Conservation (phyloP, 139 green algal genomes). For the Raphidocelis subcapitata region DNA sequence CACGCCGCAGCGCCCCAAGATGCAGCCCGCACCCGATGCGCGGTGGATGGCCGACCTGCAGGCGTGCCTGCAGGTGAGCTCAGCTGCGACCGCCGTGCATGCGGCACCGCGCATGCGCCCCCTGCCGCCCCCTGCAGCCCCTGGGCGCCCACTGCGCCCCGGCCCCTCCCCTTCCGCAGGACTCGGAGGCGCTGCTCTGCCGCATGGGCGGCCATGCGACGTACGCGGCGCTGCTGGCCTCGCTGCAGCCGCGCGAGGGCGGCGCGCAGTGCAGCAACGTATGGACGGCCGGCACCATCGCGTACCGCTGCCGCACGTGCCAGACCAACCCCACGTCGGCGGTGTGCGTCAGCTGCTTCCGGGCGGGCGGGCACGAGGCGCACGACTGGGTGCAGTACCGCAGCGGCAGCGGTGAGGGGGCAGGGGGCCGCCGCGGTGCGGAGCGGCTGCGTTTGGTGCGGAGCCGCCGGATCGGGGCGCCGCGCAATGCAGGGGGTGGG, state of each 20-base stretch:
- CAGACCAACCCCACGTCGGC: constrained; percentile 44
- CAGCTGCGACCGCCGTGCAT: too few species aligned
- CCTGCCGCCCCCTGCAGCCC: too few species aligned
- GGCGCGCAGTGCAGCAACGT: constrained; percentile 42
- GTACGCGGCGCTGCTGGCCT: neutral
- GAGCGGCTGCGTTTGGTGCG: neutral
- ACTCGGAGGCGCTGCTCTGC: too few species aligned
- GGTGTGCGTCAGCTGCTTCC: constrained; percentile 65
- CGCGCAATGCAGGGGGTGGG: neutral
- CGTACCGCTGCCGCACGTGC: constrained; percentile 62
- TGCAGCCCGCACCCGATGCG: too few species aligned
- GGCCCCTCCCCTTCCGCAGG: too few species aligned
- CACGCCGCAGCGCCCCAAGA: too few species aligned
- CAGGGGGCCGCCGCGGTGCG: neutral
- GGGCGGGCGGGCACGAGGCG: constrained; percentile 49
- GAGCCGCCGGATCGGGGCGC: too few species aligned
- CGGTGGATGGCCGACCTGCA: too few species aligned
- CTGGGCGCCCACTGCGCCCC: too few species aligned
- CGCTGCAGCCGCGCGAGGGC: constrained; percentile 9
- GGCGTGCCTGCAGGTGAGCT: too few species aligned
- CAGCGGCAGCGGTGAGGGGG: neutral
- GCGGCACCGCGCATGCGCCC: too few species aligned
- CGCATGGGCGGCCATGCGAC: too few species aligned
- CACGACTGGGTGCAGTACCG: constrained; percentile 71
- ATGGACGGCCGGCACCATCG: constrained; percentile 42